phyloP scores from a whole-genome alignment of 805 yeast genomes.

The Priceomyces melissophilus region DNA sequence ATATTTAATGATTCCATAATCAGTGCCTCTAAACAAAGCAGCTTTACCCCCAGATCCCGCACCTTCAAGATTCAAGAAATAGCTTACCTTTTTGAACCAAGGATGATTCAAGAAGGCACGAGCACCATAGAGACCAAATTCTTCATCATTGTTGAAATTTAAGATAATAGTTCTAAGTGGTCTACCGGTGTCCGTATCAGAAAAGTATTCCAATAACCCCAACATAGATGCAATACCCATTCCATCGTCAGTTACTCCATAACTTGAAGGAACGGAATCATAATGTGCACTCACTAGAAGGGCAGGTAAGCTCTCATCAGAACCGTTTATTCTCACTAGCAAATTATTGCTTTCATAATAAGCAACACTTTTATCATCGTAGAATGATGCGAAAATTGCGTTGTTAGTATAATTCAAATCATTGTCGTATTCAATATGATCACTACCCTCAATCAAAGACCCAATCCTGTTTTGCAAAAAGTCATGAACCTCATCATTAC shows the following conservation, averaged over 20 bases:
- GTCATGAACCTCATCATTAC: constrained; percentile 73
- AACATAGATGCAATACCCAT: constrained; percentile 80
- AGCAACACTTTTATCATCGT: constrained; percentile 49
- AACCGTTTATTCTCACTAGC: constrained; percentile 71
- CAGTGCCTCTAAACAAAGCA: constrained; percentile 78
- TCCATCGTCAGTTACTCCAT: constrained; percentile 91
- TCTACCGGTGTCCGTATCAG: constrained; percentile 29
- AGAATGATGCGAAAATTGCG: constrained; percentile 50
- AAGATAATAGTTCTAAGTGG: constrained; percentile 74
- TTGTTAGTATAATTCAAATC: constrained; percentile 42
- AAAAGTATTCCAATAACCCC: constrained; percentile 57
- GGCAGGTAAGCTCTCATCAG: constrained; percentile 56
- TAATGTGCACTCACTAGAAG: constrained; percentile 79
- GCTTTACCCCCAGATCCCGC: constrained; percentile 91
- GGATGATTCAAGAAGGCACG: constrained; percentile 66
- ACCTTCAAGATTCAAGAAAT: constrained; percentile 82
- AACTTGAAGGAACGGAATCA: constrained; percentile 84
- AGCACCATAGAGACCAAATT: constrained; percentile 84
- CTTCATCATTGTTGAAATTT: constrained; percentile 89
- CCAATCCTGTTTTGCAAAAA: constrained; percentile 49
- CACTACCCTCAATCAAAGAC: constrained; percentile 23
- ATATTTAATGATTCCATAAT: constrained; percentile 62
- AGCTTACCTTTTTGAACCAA: constrained; percentile 60
- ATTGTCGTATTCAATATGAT: constrained; percentile 36
- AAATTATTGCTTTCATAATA: constrained; percentile 82